Evolutionary conservation across 768 basidiomycete genomes (phyloP).

Genomic region (Chalciporus chontae): DNA sequence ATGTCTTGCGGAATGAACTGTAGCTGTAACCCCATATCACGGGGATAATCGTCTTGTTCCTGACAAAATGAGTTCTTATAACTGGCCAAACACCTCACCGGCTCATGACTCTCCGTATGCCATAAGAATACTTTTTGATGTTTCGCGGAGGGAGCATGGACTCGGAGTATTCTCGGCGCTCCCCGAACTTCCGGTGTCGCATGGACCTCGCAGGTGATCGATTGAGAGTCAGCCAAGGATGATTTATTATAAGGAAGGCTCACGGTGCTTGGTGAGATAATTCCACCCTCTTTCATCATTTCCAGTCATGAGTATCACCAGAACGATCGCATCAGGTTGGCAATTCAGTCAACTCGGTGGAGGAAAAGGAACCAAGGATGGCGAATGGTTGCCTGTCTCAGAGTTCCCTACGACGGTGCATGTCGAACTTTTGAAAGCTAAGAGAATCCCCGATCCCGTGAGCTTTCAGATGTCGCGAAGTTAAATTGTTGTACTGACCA

Average conservation of each 20-base stretch:
- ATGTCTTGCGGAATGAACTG: neutral
- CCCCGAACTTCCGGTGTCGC: neutral
- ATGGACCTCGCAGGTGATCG: slow-evolving; percentile 1
- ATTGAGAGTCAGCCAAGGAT: neutral
- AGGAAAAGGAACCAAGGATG: slow-evolving; percentile 52
- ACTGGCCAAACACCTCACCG: no score
- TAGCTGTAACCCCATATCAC: no score
- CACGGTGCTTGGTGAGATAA: neutral
- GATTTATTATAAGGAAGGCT: slow-evolving; percentile 6
- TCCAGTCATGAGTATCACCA: slow-evolving; percentile 20
- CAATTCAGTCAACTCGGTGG: slow-evolving; percentile 65
- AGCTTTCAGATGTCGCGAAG: slow-evolving; percentile 22
- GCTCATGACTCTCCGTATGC: neutral
- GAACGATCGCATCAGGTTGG: slow-evolving; percentile 48
- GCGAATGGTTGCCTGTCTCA: slow-evolving; percentile 63
- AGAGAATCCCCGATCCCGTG: slow-evolving; percentile 82
- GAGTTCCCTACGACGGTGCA: slow-evolving; percentile 84
- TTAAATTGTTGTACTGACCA: slow-evolving; percentile 5
- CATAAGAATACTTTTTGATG: neutral
- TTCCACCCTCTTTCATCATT: neutral
- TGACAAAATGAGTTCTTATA: no score
- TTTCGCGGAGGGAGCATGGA: neutral
- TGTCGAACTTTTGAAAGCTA: slow-evolving; percentile 71
- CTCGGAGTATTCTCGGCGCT: slow-evolving; percentile 15
- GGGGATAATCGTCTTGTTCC: no score